phyloP scores from a whole-genome alignment of 345 rosid genomes.

The Eucalyptus melliodora region DNA sequence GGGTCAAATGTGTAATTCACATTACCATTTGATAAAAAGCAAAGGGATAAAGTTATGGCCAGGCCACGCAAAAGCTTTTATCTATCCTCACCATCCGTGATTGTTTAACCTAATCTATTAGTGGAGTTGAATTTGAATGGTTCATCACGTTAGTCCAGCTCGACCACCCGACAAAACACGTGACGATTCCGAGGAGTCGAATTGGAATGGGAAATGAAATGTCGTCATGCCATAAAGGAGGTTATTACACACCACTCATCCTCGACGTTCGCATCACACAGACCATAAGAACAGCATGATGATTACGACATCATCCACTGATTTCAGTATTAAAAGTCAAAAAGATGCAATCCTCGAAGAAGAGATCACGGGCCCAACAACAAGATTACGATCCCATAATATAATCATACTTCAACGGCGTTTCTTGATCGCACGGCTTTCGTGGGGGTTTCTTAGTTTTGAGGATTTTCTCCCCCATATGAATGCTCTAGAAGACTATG shows the following conservation, averaged over 20 bases:
- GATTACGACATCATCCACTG: neutral
- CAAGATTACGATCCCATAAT: neutral
- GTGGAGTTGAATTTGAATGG: neutral
- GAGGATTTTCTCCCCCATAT: neutral
- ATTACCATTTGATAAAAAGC: neutral
- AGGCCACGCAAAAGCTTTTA: neutral
- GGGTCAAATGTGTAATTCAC: neutral
- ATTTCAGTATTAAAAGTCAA: neutral
- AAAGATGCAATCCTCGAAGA: neutral
- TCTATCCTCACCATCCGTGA: too few species aligned
- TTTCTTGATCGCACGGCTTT: neutral
- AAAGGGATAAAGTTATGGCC: neutral
- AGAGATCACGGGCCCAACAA: neutral
- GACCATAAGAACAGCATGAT: neutral
- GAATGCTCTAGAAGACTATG: neutral
- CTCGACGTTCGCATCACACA: neutral
- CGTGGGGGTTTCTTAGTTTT: neutral
- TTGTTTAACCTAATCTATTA: neutral
- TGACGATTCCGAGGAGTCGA: neutral
- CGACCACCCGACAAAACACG: neutral
- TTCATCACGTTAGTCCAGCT: neutral
- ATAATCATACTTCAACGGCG: neutral
- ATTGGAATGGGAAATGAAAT: neutral
- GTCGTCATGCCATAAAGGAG: neutral
- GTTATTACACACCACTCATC: neutral